Percentiles rank a stretch among this genome's conserved stretches.
Conservation (phyloP, 495 filamentous ascomycete genomes). For the Cercophora scortea region DNA sequence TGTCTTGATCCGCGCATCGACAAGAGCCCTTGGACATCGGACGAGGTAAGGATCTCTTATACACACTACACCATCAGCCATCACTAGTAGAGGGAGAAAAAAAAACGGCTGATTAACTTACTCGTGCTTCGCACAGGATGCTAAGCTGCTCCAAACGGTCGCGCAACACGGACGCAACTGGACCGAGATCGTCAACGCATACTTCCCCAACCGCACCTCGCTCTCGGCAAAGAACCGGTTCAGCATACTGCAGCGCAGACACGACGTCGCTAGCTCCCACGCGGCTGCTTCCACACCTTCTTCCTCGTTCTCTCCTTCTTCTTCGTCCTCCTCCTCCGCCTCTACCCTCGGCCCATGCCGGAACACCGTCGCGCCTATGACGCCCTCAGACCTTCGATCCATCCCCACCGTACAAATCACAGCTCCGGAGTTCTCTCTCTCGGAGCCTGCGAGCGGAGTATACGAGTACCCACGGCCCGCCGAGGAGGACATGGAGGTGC, state of each 20-base stretch:
- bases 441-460: too few species aligned
- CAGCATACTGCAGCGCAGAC: slow-evolving; percentile 17
- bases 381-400: too few species aligned
- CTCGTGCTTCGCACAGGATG: slow-evolving; percentile 24
- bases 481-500: too few species aligned
- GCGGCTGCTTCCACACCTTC: background rate
- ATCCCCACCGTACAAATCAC: too few species aligned
- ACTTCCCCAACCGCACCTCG: slow-evolving; percentile 28
- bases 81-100: background rate
- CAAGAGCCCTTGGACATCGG: slow-evolving; percentile 24
- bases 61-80: background rate
- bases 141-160: slow-evolving; percentile 18
- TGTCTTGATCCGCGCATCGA: slow-evolving; percentile 23
- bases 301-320: background rate
- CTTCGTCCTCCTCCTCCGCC: too few species aligned
- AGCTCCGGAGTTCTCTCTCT: too few species aligned
- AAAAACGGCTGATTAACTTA: background rate
- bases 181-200: slow-evolving; percentile 24
- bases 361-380: too few species aligned
- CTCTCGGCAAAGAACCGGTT: slow-evolving; percentile 31
- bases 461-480: too few species aligned
- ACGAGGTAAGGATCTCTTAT: slow-evolving; percentile 18
- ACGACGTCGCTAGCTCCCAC: background rate
- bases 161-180: slow-evolving; percentile 24
- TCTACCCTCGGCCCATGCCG: too few species aligned